These are phyloP conservation scores for Cadophora sp. DNA, from an alignment of 2,329 filamentous ascomycete genomes.

Conservation along the genomic window DNA sequence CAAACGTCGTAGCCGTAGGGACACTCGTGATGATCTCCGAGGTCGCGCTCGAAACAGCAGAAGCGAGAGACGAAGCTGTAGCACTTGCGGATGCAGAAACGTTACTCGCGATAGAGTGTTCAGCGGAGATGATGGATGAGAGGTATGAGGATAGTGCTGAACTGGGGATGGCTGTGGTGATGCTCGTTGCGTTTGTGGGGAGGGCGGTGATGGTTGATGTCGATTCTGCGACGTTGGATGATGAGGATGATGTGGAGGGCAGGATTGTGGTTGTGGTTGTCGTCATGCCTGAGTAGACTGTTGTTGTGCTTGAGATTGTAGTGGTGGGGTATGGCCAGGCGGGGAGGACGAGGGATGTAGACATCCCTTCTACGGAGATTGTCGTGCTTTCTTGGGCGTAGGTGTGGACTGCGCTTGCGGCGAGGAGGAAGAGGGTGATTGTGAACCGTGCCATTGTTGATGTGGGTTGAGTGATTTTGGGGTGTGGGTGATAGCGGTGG, in stretches of 20 bases:
- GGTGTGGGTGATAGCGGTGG: background rate
- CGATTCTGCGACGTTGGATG: background rate
- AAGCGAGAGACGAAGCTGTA: background rate
- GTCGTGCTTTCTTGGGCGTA: constrained; percentile 5
- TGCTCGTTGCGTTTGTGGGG: background rate
- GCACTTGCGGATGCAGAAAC: background rate
- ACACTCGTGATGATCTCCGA: background rate
- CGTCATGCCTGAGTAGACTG: constrained; percentile 28
- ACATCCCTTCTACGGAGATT: background rate
- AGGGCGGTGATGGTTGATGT: background rate
- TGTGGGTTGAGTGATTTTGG: background rate
- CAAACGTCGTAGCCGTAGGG: constrained; percentile 4
- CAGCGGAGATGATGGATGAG: background rate
- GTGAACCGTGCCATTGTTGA: constrained; percentile 8
- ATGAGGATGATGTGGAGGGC: background rate
- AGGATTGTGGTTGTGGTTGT: background rate
- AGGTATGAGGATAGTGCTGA: background rate
- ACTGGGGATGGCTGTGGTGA: background rate
- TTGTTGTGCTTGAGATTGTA: constrained; percentile 31
- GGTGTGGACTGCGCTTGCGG: background rate
- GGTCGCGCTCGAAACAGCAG: background rate
- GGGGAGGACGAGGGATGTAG: constrained; percentile 14
- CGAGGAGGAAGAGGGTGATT: constrained; percentile 5
- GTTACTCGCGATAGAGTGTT: background rate
- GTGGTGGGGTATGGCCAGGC: constrained; percentile 33